These are phyloP conservation scores for Gamarada debralockiae DNA, from an alignment of 495 filamentous ascomycete species.

Conservation along the genomic window DNA sequence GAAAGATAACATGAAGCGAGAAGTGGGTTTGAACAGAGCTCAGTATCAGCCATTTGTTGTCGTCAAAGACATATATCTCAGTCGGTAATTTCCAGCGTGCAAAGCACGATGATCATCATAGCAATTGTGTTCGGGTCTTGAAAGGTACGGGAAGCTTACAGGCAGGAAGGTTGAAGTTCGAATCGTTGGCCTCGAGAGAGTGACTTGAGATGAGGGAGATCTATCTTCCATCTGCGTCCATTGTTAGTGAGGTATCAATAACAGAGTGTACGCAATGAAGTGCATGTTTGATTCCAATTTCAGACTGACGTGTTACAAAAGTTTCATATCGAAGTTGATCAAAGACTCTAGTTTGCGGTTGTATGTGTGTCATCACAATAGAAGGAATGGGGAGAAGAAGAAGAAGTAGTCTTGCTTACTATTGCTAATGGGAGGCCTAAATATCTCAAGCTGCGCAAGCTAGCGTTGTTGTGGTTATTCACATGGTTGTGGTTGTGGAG, in stretches of 20 bases:
- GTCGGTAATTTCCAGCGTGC: constrained; percentile 99
- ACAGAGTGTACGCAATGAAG: no score
- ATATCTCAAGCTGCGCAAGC: constrained; percentile 9
- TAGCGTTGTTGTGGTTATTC: constrained; percentile 11
- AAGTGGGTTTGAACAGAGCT: constrained; percentile 38
- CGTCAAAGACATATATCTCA: constrained; percentile 74
- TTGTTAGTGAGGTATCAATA: no score
- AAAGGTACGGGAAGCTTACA: constrained; percentile 11
- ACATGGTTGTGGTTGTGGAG: no score
- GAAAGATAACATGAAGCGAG: not conserved
- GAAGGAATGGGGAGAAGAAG: constrained; percentile 12
- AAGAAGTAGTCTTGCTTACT: constrained; percentile 17
- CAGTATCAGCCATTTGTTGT: constrained; percentile 91
- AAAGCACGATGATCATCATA: constrained; percentile 79
- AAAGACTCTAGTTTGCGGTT: constrained; percentile 99
- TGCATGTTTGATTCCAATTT: constrained; percentile 33
- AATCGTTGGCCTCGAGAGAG: not conserved
- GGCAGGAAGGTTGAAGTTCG: not conserved
- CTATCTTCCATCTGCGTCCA: not conserved
- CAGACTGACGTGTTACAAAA: constrained; percentile 99
- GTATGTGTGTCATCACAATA: constrained; percentile 58
- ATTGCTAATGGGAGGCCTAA: no score
- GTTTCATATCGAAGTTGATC: constrained; percentile 92
- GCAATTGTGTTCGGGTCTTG: constrained; percentile 7
- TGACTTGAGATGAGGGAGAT: constrained; percentile 1